phyloP scores from a whole-genome alignment of 306 rosid genomes.

The Dryas octopetala region DNA sequence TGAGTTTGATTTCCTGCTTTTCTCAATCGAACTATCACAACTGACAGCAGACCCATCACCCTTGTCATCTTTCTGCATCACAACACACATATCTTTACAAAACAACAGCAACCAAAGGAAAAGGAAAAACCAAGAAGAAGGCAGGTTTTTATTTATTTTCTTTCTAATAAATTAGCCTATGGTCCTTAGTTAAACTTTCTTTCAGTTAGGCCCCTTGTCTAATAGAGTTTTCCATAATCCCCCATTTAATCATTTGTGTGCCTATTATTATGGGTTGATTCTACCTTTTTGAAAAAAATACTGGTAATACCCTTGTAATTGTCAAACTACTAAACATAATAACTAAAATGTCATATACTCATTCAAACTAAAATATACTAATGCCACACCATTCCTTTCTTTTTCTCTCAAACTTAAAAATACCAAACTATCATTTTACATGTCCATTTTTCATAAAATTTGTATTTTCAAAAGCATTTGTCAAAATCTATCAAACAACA shows the following conservation, averaged over 20 bases:
- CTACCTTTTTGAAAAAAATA: neutral
- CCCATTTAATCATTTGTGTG: neutral
- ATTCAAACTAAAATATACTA: too few relatives aligned
- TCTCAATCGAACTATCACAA: constrained; percentile 22
- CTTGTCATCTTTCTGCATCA: constrained; percentile 54
- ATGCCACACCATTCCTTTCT: too few relatives aligned
- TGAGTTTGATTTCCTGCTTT: constrained; percentile 27
- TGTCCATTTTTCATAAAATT: too few relatives aligned
- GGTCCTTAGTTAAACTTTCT: neutral
- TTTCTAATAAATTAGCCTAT: neutral
- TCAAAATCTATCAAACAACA: too few relatives aligned
- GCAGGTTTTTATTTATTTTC: constrained; percentile 2
- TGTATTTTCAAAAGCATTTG: too few relatives aligned
- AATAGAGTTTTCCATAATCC: neutral
- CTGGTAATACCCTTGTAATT: neutral
- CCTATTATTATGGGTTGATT: neutral
- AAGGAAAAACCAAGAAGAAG: neutral
- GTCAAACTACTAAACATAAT: neutral
- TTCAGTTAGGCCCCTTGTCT: neutral
- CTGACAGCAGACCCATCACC: constrained; percentile 10
- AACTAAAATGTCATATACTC: too few relatives aligned
- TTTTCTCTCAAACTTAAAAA: too few relatives aligned
- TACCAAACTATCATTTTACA: too few relatives aligned
- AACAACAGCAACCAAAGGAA: neutral
- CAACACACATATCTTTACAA: constrained; percentile 7